Conservation (phyloP, 176 grass and related monocot genomes). For the Rhynchospora pubera region DNA sequence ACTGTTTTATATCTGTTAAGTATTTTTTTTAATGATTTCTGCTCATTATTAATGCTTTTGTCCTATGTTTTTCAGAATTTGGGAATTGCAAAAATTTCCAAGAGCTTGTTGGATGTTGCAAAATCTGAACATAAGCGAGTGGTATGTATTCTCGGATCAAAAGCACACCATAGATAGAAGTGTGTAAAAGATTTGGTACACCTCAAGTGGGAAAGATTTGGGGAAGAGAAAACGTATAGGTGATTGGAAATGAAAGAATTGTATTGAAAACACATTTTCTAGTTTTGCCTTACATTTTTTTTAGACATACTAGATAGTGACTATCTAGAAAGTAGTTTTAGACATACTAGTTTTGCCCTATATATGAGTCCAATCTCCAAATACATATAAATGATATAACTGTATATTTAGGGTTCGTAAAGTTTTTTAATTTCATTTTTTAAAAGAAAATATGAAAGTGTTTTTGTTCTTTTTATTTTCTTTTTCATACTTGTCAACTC, state of each 20-base stretch:
- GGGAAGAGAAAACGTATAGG: background rate
- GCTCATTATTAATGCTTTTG: background rate
- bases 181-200: background rate
- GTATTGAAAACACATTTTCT: background rate
- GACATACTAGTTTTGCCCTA: no score
- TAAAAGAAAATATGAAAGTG: background rate
- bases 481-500: background rate
- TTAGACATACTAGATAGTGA: no score
- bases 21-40: background rate
- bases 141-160: background rate
- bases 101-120: constrained; percentile 64
- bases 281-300: no score
- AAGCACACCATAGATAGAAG: background rate
- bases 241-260: background rate
- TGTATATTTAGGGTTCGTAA: background rate
- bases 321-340: no score
- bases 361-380: no score
- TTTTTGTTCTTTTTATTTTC: background rate
- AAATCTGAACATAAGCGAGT: constrained; percentile 55
- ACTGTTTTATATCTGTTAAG: background rate
- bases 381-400: no score
- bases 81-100: constrained; percentile 84
- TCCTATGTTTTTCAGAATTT: constrained; percentile 41
- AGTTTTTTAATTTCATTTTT: background rate
- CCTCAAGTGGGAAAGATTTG: background rate